These are phyloP conservation scores for Amphibolis antarctica DNA, from an alignment of 106 monocot species.

Conservation along the genomic window DNA sequence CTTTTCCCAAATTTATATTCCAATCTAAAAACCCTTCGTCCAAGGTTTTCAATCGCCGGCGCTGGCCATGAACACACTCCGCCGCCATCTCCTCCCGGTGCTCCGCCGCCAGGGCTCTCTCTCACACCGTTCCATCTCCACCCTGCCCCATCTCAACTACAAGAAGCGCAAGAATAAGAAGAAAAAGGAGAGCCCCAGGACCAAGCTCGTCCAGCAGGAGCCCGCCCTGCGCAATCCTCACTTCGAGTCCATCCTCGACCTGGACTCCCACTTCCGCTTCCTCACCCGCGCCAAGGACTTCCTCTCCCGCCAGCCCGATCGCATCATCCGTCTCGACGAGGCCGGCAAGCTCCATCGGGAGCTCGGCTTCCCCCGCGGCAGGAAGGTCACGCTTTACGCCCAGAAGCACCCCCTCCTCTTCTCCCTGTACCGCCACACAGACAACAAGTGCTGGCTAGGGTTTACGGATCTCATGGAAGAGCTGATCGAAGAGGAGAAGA, in stretches of 20 bases:
- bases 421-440: slow-evolving; percentile 23
- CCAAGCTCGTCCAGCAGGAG: slow-evolving; percentile 41
- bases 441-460: slow-evolving; percentile 22
- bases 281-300: slow-evolving; percentile 50
- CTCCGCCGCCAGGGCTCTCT: neutral
- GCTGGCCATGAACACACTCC: neutral
- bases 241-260: slow-evolving; percentile 41
- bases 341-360: slow-evolving; percentile 65
- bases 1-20: too few relatives aligned
- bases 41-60: too few relatives aligned
- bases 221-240: slow-evolving; percentile 22
- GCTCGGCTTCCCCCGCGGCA: slow-evolving; percentile 70
- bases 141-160: slow-evolving; percentile 44
- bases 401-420: slow-evolving; percentile 52
- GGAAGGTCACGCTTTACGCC: slow-evolving; percentile 32
- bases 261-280: slow-evolving; percentile 65
- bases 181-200: slow-evolving; percentile 54
- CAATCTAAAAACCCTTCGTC: too few relatives aligned
- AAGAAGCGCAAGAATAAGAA: slow-evolving; percentile 60
- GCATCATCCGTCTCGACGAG: slow-evolving; percentile 33
- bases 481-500: slow-evolving; percentile 45
- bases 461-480: slow-evolving; percentile 61
- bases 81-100: neutral
- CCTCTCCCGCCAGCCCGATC: slow-evolving; percentile 44
- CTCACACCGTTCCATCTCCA: slow-evolving; percentile 8